Base-by-base conservation (phyloP, 2,329 filamentous ascomycete species). In the Dryadomyces sulphureus region DNA sequence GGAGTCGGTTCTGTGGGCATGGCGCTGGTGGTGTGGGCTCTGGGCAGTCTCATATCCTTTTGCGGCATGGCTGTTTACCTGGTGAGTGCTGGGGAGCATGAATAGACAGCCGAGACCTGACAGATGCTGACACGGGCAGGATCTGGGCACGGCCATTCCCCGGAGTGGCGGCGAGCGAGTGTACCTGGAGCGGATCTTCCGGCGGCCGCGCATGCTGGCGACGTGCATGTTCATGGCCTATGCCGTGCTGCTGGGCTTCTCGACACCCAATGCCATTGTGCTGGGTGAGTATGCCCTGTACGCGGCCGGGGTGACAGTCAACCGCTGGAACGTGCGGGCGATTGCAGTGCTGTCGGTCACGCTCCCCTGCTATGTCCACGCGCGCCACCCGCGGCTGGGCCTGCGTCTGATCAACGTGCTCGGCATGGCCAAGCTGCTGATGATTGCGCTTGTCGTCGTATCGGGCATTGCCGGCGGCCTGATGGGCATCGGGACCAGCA, bases 1-100 rank as follows among this genome's bases (percentile, higher is more conserved):
- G 67, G 69, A 1, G 68, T 72, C 2, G 72, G 73, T 0, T 74
- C 66, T 7, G 72, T 76, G 4, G 73, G 73, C 3, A 65, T 73
- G 39, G 63, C 66, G 7, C 57, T 77, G 14, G 60, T 72, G 40
- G 57, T 77, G 19, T 77, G 74, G 74, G 63, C 73, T 1, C 57
- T 75, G 9, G 73, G 70, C 27, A 62, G 60, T 22, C 49, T 67
- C 11, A 64, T 70, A 34, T 65, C 65, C 1, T 64, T 65, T 45
- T 65, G 65, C 40, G 67, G 68, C 19, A 60, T 69, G 11, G 60
- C 63, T 12, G 66, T 70, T 5, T 69, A 66, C 50, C 56, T 70
- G 6, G 51, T 51, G 40, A 42, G 51, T 38, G 50, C 32, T 4
- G 19, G 25, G 11, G 20, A 3, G n/a, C 5, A 19, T 7, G 16